Percentiles rank a stretch among this genome's conserved stretches.
Conservation (phyloP, 2,329 filamentous ascomycete genomes). For the Curvularia sp. region DNA sequence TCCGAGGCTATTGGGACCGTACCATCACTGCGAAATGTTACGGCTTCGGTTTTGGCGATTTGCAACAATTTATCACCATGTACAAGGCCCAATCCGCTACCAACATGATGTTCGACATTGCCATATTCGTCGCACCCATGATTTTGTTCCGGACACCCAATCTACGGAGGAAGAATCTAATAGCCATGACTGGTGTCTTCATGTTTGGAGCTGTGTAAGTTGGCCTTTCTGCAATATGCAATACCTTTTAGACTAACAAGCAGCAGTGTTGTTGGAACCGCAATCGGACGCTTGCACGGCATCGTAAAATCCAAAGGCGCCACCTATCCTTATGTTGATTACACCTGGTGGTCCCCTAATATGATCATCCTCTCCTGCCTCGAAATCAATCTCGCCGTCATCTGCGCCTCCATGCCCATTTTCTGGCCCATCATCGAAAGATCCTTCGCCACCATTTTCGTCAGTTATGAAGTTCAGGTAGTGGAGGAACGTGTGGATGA, state of each 20-base stretch:
- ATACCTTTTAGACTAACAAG: slow-evolving; percentile 15
- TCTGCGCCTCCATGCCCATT: slow-evolving; percentile 46
- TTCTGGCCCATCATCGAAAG: slow-evolving; percentile 46
- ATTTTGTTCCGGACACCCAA: slow-evolving; percentile 39
- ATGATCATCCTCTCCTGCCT: slow-evolving; percentile 40
- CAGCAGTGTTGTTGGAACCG: slow-evolving; percentile 39
- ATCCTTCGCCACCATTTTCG: slow-evolving; percentile 39
- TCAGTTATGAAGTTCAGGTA: slow-evolving; percentile 45
- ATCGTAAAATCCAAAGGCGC: slow-evolving; percentile 38
- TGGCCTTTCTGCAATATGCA: too few relatives aligned
- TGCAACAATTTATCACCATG: slow-evolving; percentile 29
- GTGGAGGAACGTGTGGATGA: slow-evolving; percentile 36
- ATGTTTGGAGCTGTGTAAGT: slow-evolving; percentile 44
- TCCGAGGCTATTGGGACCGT: slow-evolving; percentile 35
- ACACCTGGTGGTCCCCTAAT: slow-evolving; percentile 41
- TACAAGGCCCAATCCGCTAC: slow-evolving; percentile 40
- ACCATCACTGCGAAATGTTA: slow-evolving; percentile 34
- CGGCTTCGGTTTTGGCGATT: slow-evolving; percentile 34
- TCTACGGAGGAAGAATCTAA: slow-evolving; percentile 35
- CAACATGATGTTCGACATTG: slow-evolving; percentile 48
- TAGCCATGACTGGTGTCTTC: slow-evolving; percentile 44
- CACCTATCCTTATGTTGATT: slow-evolving; percentile 43
- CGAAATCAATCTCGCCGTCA: slow-evolving; percentile 45
- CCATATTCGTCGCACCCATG: slow-evolving; percentile 42
- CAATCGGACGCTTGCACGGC: slow-evolving; percentile 41